Percentiles rank a stretch among this genome's conserved stretches.
These are phyloP conservation scores for Ilyonectria sp. DNA, from an alignment of 2,329 filamentous ascomycete genomes.

Conservation along the genomic window DNA sequence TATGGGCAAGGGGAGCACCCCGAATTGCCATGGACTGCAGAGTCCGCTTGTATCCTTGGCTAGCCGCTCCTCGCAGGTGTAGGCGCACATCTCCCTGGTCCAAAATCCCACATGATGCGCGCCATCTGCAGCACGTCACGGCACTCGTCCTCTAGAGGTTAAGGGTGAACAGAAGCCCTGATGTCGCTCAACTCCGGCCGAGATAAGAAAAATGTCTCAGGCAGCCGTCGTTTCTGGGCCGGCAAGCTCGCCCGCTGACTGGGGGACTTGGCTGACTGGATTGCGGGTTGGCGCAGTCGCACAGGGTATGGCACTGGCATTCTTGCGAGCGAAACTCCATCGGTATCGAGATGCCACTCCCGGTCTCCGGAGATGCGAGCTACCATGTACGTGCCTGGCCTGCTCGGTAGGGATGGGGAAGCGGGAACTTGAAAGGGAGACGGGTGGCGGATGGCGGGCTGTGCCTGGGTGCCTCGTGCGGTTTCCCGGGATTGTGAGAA, in stretches of 20 bases:
- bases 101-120: slow-evolving; percentile 41
- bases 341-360: slow-evolving; percentile 26
- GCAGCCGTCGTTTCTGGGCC: slow-evolving; percentile 24
- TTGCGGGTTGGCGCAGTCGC: slow-evolving; percentile 14
- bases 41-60: slow-evolving; percentile 46
- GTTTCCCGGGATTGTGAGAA: slow-evolving; percentile 12
- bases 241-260: neutral
- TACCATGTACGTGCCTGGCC: slow-evolving; percentile 2
- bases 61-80: slow-evolving; percentile 41
- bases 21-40: slow-evolving; percentile 27
- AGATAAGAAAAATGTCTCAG: slow-evolving; percentile 41
- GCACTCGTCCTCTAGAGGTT: slow-evolving; percentile 32
- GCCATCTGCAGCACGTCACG: slow-evolving; percentile 40
- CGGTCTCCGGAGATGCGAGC: slow-evolving; percentile 24
- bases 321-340: slow-evolving; percentile 18
- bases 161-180: slow-evolving; percentile 27
- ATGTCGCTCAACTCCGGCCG: slow-evolving; percentile 26
- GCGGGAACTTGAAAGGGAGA: slow-evolving; percentile 7
- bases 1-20: slow-evolving; percentile 20
- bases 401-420: neutral
- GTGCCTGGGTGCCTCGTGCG: slow-evolving; percentile 10
- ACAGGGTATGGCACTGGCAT: neutral
- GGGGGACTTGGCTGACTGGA: slow-evolving; percentile 5
- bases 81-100: slow-evolving; percentile 31
- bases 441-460: slow-evolving; percentile 10